Evolutionary conservation across 2,329 filamentous ascomycete genomes (phyloP).

Genomic region (Tolypocladium endophyticum): DNA sequence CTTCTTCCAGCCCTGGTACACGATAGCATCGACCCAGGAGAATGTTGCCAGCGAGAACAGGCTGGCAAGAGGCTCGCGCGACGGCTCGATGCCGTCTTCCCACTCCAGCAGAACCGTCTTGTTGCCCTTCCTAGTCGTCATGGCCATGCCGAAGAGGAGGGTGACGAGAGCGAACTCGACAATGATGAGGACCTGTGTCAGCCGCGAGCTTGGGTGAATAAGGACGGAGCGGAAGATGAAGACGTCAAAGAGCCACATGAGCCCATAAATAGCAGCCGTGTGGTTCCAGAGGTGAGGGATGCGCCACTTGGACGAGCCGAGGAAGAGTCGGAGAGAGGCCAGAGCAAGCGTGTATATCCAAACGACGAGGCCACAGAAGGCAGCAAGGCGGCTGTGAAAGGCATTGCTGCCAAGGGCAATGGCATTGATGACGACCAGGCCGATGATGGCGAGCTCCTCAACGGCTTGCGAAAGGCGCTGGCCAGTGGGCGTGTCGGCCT

Average conservation of each 20-base stretch:
- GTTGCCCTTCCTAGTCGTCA: conserved; percentile 84
- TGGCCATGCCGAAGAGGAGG: conserved; percentile 62
- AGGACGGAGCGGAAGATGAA: conserved; percentile 77
- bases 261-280: conserved; percentile 71
- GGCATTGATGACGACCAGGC: conserved; percentile 59
- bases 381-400: conserved; percentile 40
- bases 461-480: conserved; percentile 60
- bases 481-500: conserved; percentile 65
- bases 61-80: conserved; percentile 77
- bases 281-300: conserved; percentile 82
- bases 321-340: conserved; percentile 59
- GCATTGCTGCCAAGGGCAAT: conserved; percentile 49
- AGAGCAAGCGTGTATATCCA: conserved; percentile 78
- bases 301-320: conserved; percentile 52
- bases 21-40: conserved; percentile 79
- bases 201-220: conserved; percentile 59
- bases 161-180: conserved; percentile 66
- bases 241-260: conserved; percentile 69
- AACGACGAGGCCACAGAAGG: conserved; percentile 55
- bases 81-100: conserved; percentile 80
- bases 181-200: conserved; percentile 55
- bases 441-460: conserved; percentile 66
- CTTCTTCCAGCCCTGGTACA: conserved; percentile 80
- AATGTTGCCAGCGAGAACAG: conserved; percentile 82
- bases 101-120: conserved; percentile 80